These are phyloP conservation scores for Candida sp. DNA, from an alignment of 1,139 yeast genomes.

Conservation along the genomic window DNA sequence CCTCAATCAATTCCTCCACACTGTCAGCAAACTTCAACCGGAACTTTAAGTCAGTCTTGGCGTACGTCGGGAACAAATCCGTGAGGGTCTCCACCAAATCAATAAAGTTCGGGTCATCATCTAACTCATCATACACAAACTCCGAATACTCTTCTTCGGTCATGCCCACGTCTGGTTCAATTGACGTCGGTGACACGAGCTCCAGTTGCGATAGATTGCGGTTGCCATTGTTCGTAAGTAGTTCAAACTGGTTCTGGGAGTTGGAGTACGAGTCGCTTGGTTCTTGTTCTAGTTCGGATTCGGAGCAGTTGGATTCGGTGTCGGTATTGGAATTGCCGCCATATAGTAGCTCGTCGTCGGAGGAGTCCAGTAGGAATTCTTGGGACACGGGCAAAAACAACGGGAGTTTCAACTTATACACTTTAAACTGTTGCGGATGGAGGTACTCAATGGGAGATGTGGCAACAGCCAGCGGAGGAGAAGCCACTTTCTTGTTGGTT, in stretches of 20 bases:
- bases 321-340: neutral
- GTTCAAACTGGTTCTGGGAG: neutral
- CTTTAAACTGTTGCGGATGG: neutral
- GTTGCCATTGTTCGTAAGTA: neutral
- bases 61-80: slow-evolving; percentile 31
- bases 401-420: neutral
- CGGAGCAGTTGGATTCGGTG: neutral
- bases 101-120: slow-evolving; percentile 14
- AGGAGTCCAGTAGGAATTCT: neutral
- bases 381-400: neutral
- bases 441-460: neutral
- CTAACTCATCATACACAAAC: slow-evolving; percentile 13
- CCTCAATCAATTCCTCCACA: slow-evolving; percentile 25
- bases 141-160: slow-evolving; percentile 9
- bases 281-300: neutral
- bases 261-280: neutral
- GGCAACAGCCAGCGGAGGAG: neutral
- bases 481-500: neutral
- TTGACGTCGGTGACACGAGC: neutral
- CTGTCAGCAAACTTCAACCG: slow-evolving; percentile 23
- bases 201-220: neutral
- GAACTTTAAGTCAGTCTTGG: slow-evolving; percentile 29
- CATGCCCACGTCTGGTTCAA: neutral
- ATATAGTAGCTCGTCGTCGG: neutral
- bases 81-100: slow-evolving; percentile 24